A percentile compares a stretch with the other conserved stretches of the same genome.
These are phyloP conservation scores for Adansonia digitata DNA, from an alignment of 345 rosid genomes.

Conservation along the genomic window DNA sequence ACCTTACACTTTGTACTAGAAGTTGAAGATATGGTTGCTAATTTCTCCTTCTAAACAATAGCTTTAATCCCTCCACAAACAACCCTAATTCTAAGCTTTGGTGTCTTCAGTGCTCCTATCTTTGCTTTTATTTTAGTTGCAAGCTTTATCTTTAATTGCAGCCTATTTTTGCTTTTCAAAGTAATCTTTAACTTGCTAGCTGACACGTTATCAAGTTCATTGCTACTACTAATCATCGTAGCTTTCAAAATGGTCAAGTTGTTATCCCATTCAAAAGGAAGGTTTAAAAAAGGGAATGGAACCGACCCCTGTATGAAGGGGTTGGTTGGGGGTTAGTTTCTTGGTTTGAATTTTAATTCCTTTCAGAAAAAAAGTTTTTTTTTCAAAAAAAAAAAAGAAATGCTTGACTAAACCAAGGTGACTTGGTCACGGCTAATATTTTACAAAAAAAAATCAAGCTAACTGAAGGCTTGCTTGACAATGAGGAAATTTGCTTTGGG, in stretches of 20 bases:
- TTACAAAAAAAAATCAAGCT: too few relatives aligned
- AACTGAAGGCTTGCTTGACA: too few relatives aligned
- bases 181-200: constrained; percentile 41
- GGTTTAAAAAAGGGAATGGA: too few relatives aligned
- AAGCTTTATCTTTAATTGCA: constrained; percentile 49
- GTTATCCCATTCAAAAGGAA: too few relatives aligned
- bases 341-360: too few relatives aligned
- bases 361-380: too few relatives aligned
- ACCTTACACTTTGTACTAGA: constrained; percentile 66
- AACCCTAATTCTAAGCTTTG: constrained; percentile 58
- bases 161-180: constrained; percentile 49
- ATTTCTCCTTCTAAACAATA: constrained; percentile 50
- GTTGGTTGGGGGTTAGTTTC: too few relatives aligned
- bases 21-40: constrained; percentile 46
- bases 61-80: constrained; percentile 59
- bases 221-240: constrained; percentile 41
- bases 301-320: too few relatives aligned
- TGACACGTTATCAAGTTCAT: constrained; percentile 40
- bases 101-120: constrained; percentile 57
- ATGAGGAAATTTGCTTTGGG: too few relatives aligned
- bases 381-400: too few relatives aligned
- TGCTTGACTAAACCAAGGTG: too few relatives aligned
- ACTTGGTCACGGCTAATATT: too few relatives aligned
- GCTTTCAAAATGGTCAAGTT: constrained; percentile 62
- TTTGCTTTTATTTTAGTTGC: constrained; percentile 68